These are phyloP conservation scores for Lactuca saligna DNA, from an alignment of 129 eudicot species.

Conservation along the genomic window DNA sequence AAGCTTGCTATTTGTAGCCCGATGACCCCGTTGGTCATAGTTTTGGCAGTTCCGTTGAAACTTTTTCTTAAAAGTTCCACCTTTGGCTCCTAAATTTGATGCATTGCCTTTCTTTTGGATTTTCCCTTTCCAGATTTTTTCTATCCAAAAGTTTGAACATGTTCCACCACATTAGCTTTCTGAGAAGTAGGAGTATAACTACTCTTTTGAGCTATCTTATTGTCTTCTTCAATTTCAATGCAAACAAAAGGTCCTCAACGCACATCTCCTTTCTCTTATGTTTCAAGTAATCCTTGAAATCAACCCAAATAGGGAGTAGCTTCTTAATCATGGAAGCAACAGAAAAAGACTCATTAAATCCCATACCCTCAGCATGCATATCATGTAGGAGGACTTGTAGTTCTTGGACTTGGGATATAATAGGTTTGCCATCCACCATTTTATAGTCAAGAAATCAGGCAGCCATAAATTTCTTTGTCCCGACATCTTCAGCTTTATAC, in stretches of 20 bases:
- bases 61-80: constrained; percentile 2
- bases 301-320: not conserved
- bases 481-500: too few relatives aligned
- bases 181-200: not conserved
- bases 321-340: not conserved
- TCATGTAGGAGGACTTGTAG: not conserved
- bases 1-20: not conserved
- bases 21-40: not conserved
- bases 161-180: not conserved
- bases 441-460: not conserved
- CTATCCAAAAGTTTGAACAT: not conserved
- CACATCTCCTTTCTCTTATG: not conserved
- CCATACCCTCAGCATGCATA: not conserved
- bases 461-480: too few relatives aligned
- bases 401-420: not conserved
- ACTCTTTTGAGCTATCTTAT: not conserved
- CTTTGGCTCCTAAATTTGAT: not conserved
- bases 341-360: not conserved
- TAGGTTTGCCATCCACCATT: not conserved
- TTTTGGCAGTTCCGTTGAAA: not conserved
- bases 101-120: not conserved
- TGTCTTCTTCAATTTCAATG: not conserved
- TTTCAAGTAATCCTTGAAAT: not conserved
- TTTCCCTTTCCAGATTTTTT: too few relatives aligned
- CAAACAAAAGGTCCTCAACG: not conserved